Evolutionary conservation across 2,329 filamentous ascomycete genomes (phyloP).

Genomic region (Apiospora malaysiana): DNA sequence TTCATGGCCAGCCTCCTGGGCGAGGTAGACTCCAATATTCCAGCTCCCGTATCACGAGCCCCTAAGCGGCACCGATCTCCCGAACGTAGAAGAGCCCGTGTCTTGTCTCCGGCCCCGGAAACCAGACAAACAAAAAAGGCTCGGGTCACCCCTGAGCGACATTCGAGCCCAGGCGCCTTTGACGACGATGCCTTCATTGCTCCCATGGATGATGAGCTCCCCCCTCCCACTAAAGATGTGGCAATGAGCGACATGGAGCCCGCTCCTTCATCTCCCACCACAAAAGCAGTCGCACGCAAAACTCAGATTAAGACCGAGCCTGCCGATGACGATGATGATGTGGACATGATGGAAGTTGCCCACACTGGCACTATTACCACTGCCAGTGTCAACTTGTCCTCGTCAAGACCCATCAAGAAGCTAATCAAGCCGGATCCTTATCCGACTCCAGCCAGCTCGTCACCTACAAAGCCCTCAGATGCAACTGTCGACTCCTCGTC

Average conservation of each 20-base stretch:
- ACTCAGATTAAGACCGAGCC: conserved; percentile 54
- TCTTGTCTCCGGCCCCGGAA: conserved; percentile 74
- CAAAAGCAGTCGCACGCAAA: conserved; percentile 78
- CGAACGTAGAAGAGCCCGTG: conserved; percentile 78
- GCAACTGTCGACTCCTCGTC: conserved; percentile 76
- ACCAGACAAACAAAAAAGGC: conserved; percentile 63
- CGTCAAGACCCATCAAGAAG: conserved; percentile 79
- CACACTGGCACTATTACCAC: conserved; percentile 73
- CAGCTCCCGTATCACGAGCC: conserved; percentile 58
- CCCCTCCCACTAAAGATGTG: conserved; percentile 50
- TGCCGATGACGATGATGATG: conserved; percentile 73
- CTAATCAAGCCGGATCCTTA: conserved; percentile 70
- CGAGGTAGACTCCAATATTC: conserved; percentile 82
- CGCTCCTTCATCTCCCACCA: conserved; percentile 76
- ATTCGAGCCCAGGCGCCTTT: conserved; percentile 54
- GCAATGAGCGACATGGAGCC: conserved; percentile 86
- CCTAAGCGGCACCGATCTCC: conserved; percentile 73
- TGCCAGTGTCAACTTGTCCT: conserved; percentile 82
- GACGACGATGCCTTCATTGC: conserved; percentile 63
- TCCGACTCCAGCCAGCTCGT: conserved; percentile 77
- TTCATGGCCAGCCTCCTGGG: conserved; percentile 86
- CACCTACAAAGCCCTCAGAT: conserved; percentile 67
- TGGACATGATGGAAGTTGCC: conserved; percentile 87
- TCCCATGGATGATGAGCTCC: conserved; percentile 66
- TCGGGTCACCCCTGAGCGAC: conserved; percentile 55